Conservation (phyloP, 192 early-diverging fungal genomes). For the Umbelopsis sp. region DNA sequence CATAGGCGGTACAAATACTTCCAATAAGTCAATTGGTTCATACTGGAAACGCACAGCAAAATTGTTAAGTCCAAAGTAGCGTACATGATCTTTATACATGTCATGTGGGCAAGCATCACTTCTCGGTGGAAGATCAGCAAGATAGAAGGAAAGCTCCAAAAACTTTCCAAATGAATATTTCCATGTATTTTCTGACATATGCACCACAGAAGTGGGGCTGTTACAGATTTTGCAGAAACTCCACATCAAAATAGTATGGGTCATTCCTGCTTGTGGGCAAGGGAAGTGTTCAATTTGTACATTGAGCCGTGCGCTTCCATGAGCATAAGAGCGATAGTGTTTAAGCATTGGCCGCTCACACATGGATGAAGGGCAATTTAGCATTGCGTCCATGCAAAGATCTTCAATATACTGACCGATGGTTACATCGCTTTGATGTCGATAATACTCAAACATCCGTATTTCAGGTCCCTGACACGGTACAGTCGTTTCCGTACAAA, state of each 20-base stretch:
- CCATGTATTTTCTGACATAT: conserved; percentile 87
- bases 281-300: conserved; percentile 69
- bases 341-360: conserved; percentile 80
- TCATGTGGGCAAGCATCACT: conserved; percentile 82
- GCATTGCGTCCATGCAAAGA: conserved; percentile 70
- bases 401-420: conserved; percentile 89
- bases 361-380: conserved; percentile 64
- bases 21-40: conserved; percentile 68
- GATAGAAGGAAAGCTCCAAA: conserved; percentile 90
- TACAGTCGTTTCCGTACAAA: conserved; percentile 61
- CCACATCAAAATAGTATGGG: conserved; percentile 89
- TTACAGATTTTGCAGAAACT: conserved; percentile 79
- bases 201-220: conserved; percentile 67
- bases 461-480: conserved; percentile 74
- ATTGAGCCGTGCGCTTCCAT: conserved; percentile 77
- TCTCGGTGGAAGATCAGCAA: conserved; percentile 62
- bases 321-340: conserved; percentile 88
- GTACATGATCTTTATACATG: conserved; percentile 80
- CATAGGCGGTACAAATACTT: conserved; percentile 75
- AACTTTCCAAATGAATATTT: conserved; percentile 98
- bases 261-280: conserved; percentile 65
- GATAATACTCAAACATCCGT: conserved; percentile 83
- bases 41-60: conserved; percentile 81
- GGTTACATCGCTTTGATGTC: conserved; percentile 76
- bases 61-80: conserved; percentile 80